These are phyloP conservation scores for Malassezia japonica DNA, from an alignment of 1,284 basidiomycete genomes.

Conservation along the genomic window DNA sequence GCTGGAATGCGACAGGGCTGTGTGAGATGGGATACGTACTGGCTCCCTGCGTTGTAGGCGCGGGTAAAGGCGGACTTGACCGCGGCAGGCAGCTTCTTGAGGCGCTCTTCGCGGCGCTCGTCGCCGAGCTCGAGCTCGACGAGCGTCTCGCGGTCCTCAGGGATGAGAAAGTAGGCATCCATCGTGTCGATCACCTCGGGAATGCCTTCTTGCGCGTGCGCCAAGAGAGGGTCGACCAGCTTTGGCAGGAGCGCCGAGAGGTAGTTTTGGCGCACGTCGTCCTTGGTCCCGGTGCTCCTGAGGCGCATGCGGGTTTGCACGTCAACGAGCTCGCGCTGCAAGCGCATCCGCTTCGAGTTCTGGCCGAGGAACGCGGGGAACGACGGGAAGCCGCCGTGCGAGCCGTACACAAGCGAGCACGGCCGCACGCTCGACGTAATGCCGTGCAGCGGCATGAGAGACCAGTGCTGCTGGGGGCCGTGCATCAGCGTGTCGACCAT, in stretches of 20 bases:
- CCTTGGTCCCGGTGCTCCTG: constrained; percentile 75
- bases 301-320: constrained; percentile 91
- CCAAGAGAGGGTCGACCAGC: constrained; percentile 68
- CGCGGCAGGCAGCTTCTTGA: constrained; percentile 72
- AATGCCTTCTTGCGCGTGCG: constrained; percentile 55
- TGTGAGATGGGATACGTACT: constrained; percentile 5
- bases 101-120: constrained; percentile 52
- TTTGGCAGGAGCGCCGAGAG: constrained; percentile 71
- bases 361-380: constrained; percentile 71
- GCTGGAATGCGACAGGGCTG: constrained; percentile 14
- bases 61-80: constrained; percentile 77
- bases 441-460: constrained; percentile 84
- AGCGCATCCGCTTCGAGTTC: constrained; percentile 82
- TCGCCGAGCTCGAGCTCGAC: constrained; percentile 83
- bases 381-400: constrained; percentile 28
- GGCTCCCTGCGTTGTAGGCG: constrained; percentile 17
- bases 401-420: constrained; percentile 29
- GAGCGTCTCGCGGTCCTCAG: constrained; percentile 91
- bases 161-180: constrained; percentile 87
- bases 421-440: constrained; percentile 71
- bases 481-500: constrained; percentile 90
- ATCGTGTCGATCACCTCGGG: constrained; percentile 73
- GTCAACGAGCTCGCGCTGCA: constrained; percentile 71
- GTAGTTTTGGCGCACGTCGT: constrained; percentile 82
- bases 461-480: constrained; percentile 79